Base-by-base conservation (phyloP, 2,329 filamentous ascomycete genomes). In the Diaporthe destruens region DNA sequence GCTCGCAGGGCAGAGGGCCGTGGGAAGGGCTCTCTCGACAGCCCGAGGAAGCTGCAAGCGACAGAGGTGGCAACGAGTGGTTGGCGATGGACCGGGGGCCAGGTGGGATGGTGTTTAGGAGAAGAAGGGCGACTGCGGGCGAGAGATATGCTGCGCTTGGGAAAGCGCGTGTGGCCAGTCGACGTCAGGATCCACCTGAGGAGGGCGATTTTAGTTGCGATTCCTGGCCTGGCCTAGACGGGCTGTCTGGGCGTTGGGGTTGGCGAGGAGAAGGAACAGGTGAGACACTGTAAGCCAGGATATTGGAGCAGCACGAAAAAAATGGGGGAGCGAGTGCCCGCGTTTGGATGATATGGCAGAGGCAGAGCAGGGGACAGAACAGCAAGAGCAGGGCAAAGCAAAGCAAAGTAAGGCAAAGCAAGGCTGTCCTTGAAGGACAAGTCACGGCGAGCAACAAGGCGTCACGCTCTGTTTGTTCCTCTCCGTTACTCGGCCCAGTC, bases 141-240 rank as follows among this genome's bases (percentile, higher is more conserved):
- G 44, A 53, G 56, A 72, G 56, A 72, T 51, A 63, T 56, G 71
- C 55, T 72, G 65, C 65, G 63, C 47, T 55, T 61, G 53, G 61
- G 47, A 44, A 71, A 29, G 70, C 70, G 61, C 70, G 70, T 71
- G 59, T 70, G 29, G 68, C 68, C 68, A 59, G 55, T 53, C 42
- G 68, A 70, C 68, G 67, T 69, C 67, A 69, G 67, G 55, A 61
- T 42, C 57, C 67, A 49, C 59, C 42, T 49, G 8, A 59, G 55
- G 53, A 47, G 34, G 47, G 68, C 36, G 29, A 29, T 29, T 29
- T 29, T 29, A 29, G 55, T 61, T 68, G 61, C 61, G 61, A 66
- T 61, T 61, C 55, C 68, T 70, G 68, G 55, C n/a, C 55, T 53
- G 55, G 68, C 7, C 39, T 39, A 53, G 25, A 54, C 49, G 32